Conservation (phyloP, 768 basidiomycete species). For the Chalciporus piperatus region DNA sequence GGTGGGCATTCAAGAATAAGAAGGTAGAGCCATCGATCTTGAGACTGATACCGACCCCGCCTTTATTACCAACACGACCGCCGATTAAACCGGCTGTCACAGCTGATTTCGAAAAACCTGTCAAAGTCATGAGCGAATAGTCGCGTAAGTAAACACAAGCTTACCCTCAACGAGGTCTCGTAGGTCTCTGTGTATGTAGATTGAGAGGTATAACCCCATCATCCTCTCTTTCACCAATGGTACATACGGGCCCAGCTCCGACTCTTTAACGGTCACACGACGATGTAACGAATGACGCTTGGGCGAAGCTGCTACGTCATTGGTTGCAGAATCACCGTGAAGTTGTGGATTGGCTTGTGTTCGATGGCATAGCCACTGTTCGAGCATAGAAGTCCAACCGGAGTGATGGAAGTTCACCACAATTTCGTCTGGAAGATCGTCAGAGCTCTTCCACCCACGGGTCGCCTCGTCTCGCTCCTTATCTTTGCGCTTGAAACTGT, state of each 20-base stretch:
- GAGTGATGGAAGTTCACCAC: conserved; percentile 30
- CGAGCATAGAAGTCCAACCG: conserved; percentile 76
- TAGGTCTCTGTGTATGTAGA: conserved; percentile 75
- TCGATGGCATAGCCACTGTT: conserved; percentile 63
- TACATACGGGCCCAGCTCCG: conserved; percentile 72
- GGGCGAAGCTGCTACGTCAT: conserved; percentile 38
- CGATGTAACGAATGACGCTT: conserved; percentile 45
- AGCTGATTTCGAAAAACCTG: conserved; percentile 73
- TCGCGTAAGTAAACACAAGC: conserved; percentile 2
- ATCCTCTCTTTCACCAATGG: conserved; percentile 85
- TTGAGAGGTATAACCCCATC: conserved; percentile 82
- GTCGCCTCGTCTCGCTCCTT: conserved; percentile 36
- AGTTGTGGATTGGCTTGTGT: conserved; percentile 24
- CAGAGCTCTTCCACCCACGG: conserved; percentile 34
- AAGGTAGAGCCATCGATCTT: conserved; percentile 80
- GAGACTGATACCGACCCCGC: conserved; percentile 87
- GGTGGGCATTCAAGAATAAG: conserved; percentile 87
- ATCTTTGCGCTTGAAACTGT: conserved; percentile 34
- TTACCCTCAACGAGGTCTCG: conserved; percentile 59
- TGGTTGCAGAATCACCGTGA: conserved; percentile 17
- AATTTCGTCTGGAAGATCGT: conserved; percentile 35
- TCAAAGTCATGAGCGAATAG: not conserved
- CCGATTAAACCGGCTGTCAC: conserved; percentile 90
- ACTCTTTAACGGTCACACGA: conserved; percentile 40
- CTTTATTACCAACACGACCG: conserved; percentile 90